Evolutionary conservation across 2,329 filamentous ascomycete species (phyloP).

Genomic region (Ophiostoma piceae): DNA sequence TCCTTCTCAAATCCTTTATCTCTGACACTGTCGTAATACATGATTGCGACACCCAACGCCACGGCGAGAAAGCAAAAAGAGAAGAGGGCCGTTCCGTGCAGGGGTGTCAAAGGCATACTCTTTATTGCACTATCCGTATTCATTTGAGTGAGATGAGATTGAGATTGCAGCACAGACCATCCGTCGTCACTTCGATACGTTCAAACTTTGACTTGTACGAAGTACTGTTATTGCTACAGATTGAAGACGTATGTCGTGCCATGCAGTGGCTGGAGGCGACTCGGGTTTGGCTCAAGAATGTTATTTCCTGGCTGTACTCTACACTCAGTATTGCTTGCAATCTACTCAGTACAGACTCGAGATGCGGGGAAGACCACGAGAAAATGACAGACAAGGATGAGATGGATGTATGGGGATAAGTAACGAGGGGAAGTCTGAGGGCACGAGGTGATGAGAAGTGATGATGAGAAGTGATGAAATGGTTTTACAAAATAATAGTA

Average conservation of each 20-base stretch:
- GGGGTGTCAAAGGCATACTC: not conserved
- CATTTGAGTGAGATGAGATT: not conserved
- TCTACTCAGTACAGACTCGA: not conserved
- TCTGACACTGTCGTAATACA: not conserved
- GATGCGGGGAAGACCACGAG: constrained; percentile 4
- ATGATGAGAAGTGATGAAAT: not conserved
- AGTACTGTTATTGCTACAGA: not conserved
- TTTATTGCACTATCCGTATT: not conserved
- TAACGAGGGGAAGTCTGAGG: not conserved
- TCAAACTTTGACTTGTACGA: no score
- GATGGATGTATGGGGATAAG: not conserved
- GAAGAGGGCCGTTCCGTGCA: constrained; percentile 13
- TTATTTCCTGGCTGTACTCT: no score
- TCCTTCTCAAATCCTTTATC: not conserved
- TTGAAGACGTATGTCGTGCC: not conserved
- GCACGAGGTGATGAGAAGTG: not conserved
- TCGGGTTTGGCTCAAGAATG: not conserved
- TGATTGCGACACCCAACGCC: constrained; percentile 5
- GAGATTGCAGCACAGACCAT: constrained; percentile 4
- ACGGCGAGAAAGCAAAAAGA: not conserved
- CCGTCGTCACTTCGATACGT: not conserved
- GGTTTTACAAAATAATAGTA: not conserved
- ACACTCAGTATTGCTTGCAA: not conserved
- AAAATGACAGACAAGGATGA: constrained; percentile 11
- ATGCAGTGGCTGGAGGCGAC: not conserved